These are phyloP conservation scores for Ophiostoma perfectum DNA, from an alignment of 2,329 filamentous ascomycete species.

Conservation along the genomic window DNA sequence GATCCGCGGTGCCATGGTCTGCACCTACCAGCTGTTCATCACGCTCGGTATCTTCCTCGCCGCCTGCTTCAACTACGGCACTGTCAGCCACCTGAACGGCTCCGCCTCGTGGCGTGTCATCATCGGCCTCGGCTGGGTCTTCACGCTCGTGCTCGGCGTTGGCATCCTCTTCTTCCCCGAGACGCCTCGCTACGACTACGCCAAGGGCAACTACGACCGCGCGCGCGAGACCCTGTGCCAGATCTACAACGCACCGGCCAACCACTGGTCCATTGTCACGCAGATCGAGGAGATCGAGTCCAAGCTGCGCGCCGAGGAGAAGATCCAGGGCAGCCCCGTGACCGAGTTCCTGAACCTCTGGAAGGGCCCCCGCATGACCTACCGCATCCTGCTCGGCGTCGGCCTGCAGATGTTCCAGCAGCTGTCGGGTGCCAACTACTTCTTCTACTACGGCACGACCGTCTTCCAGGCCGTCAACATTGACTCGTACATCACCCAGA, in stretches of 20 bases:
- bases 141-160: slow-evolving; percentile 47
- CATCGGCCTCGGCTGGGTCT: slow-evolving; percentile 51
- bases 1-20: slow-evolving; percentile 60
- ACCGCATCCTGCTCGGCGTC: slow-evolving; percentile 60
- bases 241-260: slow-evolving; percentile 21
- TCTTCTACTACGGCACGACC: slow-evolving; percentile 57
- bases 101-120: slow-evolving; percentile 56
- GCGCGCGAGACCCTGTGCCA: slow-evolving; percentile 22
- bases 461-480: slow-evolving; percentile 64
- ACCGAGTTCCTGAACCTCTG: slow-evolving; percentile 56
- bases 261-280: slow-evolving; percentile 23
- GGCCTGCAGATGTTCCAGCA: slow-evolving; percentile 62
- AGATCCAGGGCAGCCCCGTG: slow-evolving; percentile 44
- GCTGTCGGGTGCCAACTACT: slow-evolving; percentile 55
- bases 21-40: slow-evolving; percentile 69
- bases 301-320: slow-evolving; percentile 37
- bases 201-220: slow-evolving; percentile 18
- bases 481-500: slow-evolving; percentile 60
- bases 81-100: slow-evolving; percentile 39
- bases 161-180: slow-evolving; percentile 53
- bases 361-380: slow-evolving; percentile 53
- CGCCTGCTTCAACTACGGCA: slow-evolving; percentile 48
- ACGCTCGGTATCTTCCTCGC: slow-evolving; percentile 60
- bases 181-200: slow-evolving; percentile 43
- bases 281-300: slow-evolving; percentile 25